These are phyloP conservation scores for Bretschneidera sinensis DNA, from an alignment of 345 rosid genomes.

Conservation along the genomic window DNA sequence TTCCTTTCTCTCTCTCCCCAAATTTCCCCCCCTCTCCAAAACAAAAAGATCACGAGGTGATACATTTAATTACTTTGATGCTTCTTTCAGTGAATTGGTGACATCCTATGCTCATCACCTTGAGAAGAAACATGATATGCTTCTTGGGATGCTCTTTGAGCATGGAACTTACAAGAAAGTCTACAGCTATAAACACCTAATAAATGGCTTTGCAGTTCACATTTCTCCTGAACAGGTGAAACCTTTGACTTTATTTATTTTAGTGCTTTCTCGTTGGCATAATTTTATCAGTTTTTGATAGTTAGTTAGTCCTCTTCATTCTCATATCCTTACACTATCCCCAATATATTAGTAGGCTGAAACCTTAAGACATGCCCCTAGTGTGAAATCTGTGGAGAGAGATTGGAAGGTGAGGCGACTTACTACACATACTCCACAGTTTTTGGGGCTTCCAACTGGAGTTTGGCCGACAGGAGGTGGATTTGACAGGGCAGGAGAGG, in stretches of 20 bases:
- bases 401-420: conserved; percentile 97
- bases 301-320: conserved; percentile 1
- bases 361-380: conserved; percentile 64
- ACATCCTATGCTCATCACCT: conserved; percentile 82
- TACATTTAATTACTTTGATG: conserved; percentile 1
- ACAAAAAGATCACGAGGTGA: no score
- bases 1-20: not conserved
- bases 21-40: no score
- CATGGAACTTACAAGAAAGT: conserved; percentile 75
- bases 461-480: conserved; percentile 99
- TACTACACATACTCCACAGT: conserved; percentile 96
- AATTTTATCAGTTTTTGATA: not conserved
- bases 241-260: conserved; percentile 1
- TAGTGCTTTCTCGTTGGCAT: not conserved
- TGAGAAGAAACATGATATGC: conserved; percentile 87
- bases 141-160: conserved; percentile 76
- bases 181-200: conserved; percentile 93
- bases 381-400: conserved; percentile 81
- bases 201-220: conserved; percentile 93
- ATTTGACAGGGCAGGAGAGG: conserved; percentile 89
- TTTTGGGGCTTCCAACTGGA: conserved; percentile 94
- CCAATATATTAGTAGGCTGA: conserved; percentile 81
- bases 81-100: conserved; percentile 63
- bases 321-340: conserved; percentile 36
- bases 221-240: conserved; percentile 88